Base-by-base conservation (phyloP, 169 alveolate genomes). In the Babesia divergens region DNA sequence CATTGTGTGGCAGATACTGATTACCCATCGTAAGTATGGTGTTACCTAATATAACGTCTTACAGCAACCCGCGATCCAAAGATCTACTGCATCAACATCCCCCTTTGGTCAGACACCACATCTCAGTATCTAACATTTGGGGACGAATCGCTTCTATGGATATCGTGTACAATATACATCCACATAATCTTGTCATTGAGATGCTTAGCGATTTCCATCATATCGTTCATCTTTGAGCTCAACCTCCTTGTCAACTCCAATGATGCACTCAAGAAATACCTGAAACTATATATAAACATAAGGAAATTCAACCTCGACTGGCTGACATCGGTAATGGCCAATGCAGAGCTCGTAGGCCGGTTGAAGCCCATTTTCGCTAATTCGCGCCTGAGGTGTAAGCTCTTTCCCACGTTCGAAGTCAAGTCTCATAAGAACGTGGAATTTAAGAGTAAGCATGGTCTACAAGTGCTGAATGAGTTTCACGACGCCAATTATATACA, bases 1-100 rank as follows among this genome's bases (percentile, higher is more conserved):
- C 13, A 52, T 88, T 28, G 65, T 84, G 35, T 88, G 93, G 93
- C 88, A 80, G 65, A 65, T 70, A 37, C 64, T 80, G 38, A 65
- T 80, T 26, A 16, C 37, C 24, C 68, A 80, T 70, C 40, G 87
- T 79, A 26, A 42, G 85, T 55, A 60, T 16, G 0, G 26, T 24
- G 0, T 29, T 3, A 1, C 6, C 35, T 18, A 13, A 3, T 8
- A 35, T 34, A 13, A 42, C 2, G 26, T 43, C 20, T 4, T 64
- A 42, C 46, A 76, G 85, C 43, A 9, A 24, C 24, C 6, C 59
- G 38, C 11, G 35, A 18, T 5, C 62, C 43, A 6, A 37, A 26
- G 11, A 31, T 77, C 9, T 68, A 20, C 69, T 37, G 35, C 44
- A 69, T 77, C 28, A 60, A 77, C 3, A n/a, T 40, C 3, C 26